Evolutionary conservation across 176 grass and related monocot genomes (phyloP).

Genomic region (Ampelocalamus luodianensis): DNA sequence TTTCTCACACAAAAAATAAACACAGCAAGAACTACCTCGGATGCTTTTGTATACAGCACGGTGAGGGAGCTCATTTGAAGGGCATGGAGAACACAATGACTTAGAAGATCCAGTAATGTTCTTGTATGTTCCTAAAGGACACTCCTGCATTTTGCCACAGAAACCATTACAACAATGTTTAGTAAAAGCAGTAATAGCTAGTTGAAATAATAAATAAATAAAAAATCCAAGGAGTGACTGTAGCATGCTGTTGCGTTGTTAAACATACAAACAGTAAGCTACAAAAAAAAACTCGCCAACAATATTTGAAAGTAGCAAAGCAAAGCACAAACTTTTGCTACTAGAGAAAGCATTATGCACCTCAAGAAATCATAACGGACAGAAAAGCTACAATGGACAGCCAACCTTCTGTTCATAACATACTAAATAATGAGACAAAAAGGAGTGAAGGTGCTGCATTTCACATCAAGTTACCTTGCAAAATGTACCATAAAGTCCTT

Average conservation of each 20-base stretch:
- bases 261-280: slow-evolving; percentile 31
- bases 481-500: slow-evolving; percentile 97
- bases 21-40: not conserved
- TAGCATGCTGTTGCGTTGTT: not conserved
- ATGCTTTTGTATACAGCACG: slow-evolving; percentile 69
- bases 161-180: slow-evolving; percentile 34
- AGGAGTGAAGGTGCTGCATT: not conserved
- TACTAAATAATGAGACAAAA: slow-evolving; percentile 19
- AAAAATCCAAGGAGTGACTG: slow-evolving; percentile 19
- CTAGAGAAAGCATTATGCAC: not conserved
- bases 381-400: slow-evolving; percentile 12
- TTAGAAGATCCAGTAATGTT: slow-evolving; percentile 90
- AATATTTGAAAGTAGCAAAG: not conserved
- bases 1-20: no score
- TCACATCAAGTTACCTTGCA: slow-evolving; percentile 69
- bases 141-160: slow-evolving; percentile 66
- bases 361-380: not conserved
- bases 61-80: slow-evolving; percentile 71
- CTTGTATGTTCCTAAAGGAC: slow-evolving; percentile 96
- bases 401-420: slow-evolving; percentile 16
- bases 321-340: slow-evolving; percentile 5
- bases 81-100: slow-evolving; percentile 73
- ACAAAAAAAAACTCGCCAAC: not conserved
- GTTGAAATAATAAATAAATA: no score
- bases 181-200: slow-evolving; percentile 36